Evolutionary conservation across 148 eudicot species (phyloP).

Genomic region (Beta vulgaris): DNA sequence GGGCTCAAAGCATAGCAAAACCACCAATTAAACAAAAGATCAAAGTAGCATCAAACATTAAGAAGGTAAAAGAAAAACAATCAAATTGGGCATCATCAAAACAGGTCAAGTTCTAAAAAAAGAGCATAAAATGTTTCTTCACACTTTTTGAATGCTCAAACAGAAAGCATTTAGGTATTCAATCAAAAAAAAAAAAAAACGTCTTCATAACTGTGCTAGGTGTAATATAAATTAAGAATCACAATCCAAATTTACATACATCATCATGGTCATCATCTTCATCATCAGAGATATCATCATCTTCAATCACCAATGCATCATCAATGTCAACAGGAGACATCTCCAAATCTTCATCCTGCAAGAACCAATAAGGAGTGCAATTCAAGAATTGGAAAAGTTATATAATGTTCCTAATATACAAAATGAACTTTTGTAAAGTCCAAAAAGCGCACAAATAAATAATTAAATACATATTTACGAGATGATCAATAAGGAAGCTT

Average conservation of each 20-base stretch:
- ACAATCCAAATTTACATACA: conserved; percentile 42
- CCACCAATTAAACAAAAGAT: background rate
- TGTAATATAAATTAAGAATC: background rate
- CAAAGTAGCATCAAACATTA: background rate
- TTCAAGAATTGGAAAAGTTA: background rate
- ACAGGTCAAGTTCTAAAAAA: background rate
- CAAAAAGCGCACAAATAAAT: background rate
- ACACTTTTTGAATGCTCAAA: too few species aligned
- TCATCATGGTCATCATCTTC: conserved; percentile 91
- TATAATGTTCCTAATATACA: background rate
- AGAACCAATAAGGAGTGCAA: conserved; percentile 13
- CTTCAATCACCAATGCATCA: conserved; percentile 89
- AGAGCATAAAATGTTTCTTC: too few species aligned
- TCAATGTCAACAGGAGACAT: conserved; percentile 87
- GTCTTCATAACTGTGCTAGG: background rate
- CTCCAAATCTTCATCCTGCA: conserved; percentile 90
- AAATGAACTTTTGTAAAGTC: background rate
- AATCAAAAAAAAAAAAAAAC: background rate
- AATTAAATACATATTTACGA: background rate
- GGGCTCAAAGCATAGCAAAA: conserved; percentile 4
- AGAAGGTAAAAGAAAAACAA: background rate
- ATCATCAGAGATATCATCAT: conserved; percentile 88
- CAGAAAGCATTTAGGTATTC: background rate
- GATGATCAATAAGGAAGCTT: background rate
- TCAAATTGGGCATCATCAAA: background rate